phyloP scores from a whole-genome alignment of 345 rosid species.

The Ailanthus altissimus region DNA sequence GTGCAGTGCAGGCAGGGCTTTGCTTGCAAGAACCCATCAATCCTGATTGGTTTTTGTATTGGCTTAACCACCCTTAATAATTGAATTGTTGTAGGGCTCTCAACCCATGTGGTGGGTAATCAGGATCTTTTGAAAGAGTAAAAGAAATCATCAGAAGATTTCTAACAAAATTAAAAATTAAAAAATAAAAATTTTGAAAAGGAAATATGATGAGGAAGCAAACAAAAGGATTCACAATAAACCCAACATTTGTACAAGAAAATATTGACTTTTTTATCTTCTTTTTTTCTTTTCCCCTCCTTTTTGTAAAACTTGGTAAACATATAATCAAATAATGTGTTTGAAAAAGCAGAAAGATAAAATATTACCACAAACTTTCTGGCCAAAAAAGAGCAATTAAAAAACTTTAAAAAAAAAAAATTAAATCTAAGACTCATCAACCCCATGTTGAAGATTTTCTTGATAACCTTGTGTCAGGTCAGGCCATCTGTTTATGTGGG shows the following conservation, averaged over 20 bases:
- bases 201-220: too few relatives aligned
- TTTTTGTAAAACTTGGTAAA: too few relatives aligned
- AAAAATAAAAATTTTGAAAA: not conserved
- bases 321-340: too few relatives aligned
- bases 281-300: too few relatives aligned
- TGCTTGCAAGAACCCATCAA: conserved; percentile 29
- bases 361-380: not conserved
- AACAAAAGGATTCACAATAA: too few relatives aligned
- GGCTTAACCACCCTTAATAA: conserved; percentile 42
- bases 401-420: too few relatives aligned
- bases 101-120: conserved; percentile 32
- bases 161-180: too few relatives aligned
- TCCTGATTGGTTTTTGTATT: conserved; percentile 15
- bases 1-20: not conserved
- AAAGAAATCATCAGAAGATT: conserved; percentile 1
- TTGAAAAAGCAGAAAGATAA: not conserved
- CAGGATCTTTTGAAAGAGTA: not conserved
- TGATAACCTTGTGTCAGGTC: not conserved
- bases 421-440: not conserved
- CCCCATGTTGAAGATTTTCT: not conserved
- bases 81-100: conserved; percentile 34
- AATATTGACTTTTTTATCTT: too few relatives aligned
- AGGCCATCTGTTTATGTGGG: not conserved
- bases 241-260: too few relatives aligned
- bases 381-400: not conserved